Percentiles rank a stretch among this genome's conserved stretches.
These are phyloP conservation scores for Hyphopichia khmerensis DNA, from an alignment of 1,139 yeast genomes.

Conservation along the genomic window DNA sequence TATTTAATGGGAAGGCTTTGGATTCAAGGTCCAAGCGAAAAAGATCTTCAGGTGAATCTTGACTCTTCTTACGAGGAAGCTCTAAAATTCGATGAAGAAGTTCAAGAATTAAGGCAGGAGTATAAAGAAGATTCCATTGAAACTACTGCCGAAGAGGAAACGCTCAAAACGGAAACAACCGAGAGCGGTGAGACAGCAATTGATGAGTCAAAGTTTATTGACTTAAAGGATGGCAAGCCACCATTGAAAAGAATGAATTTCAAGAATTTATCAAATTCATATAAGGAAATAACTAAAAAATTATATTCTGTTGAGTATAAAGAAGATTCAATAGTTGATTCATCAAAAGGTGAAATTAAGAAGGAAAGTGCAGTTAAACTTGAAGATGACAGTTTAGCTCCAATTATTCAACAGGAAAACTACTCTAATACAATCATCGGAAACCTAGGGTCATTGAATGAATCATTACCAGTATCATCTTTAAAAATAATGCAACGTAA, in stretches of 20 bases:
- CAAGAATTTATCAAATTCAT: constrained; percentile 14
- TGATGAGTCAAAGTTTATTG: neutral
- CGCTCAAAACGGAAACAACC: neutral
- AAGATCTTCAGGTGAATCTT: constrained; percentile 46
- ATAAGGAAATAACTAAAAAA: constrained; percentile 17
- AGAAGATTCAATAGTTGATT: constrained; percentile 3
- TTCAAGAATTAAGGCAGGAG: constrained; percentile 6
- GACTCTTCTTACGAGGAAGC: constrained; percentile 9
- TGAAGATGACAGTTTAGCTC: neutral
- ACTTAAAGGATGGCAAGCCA: constrained; percentile 4
- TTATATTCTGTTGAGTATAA: constrained; percentile 7
- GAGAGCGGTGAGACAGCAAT: neutral
- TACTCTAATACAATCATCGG: constrained; percentile 1
- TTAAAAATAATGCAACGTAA: constrained; percentile 59
- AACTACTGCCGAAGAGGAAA: neutral
- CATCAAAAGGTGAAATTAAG: neutral
- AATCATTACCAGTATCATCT: constrained; percentile 5
- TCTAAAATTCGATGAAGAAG: constrained; percentile 8
- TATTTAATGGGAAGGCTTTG: constrained; percentile 86
- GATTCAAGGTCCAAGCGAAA: constrained; percentile 87
- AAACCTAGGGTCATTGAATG: constrained; percentile 2
- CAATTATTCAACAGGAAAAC: constrained; percentile 3
- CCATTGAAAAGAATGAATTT: constrained; percentile 15
- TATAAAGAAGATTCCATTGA: neutral
- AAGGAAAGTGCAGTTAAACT: neutral